Evolutionary conservation across 2,329 filamentous ascomycete species (phyloP).

Genomic region (Stylonectria norvegica): DNA sequence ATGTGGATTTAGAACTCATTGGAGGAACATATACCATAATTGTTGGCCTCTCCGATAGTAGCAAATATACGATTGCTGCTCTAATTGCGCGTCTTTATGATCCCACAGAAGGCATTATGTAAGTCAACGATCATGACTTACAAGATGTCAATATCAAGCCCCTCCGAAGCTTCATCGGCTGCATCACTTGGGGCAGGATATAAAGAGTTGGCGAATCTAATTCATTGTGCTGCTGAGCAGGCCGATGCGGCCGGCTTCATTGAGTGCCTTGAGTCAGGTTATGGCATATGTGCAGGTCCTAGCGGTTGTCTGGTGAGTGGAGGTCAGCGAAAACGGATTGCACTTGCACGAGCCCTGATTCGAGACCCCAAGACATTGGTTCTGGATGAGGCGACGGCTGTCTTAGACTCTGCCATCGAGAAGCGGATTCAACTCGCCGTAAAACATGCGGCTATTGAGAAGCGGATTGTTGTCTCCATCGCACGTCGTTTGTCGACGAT

Average conservation of each 20-base stretch:
- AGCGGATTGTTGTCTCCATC: slow-evolving; percentile 63
- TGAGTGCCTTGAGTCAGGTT: slow-evolving; percentile 49
- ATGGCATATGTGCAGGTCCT: slow-evolving; percentile 50
- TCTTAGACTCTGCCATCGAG: slow-evolving; percentile 58
- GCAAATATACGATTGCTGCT: slow-evolving; percentile 54
- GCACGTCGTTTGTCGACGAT: slow-evolving; percentile 61
- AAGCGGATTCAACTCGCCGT: slow-evolving; percentile 49
- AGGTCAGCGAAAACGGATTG: slow-evolving; percentile 58
- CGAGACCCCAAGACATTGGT: slow-evolving; percentile 55
- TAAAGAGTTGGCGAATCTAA: slow-evolving; percentile 50
- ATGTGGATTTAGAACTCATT: slow-evolving; percentile 44
- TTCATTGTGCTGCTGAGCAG: slow-evolving; percentile 50
- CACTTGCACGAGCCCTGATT: slow-evolving; percentile 55
- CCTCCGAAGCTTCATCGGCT: slow-evolving; percentile 39
- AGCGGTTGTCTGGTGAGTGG: slow-evolving; percentile 55
- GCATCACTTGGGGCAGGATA: no score
- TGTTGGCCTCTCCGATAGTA: slow-evolving; percentile 55
- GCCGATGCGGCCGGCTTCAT: slow-evolving; percentile 60
- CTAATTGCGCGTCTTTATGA: slow-evolving; percentile 57
- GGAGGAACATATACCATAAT: slow-evolving; percentile 50
- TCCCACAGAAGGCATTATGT: slow-evolving; percentile 44
- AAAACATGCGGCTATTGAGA: slow-evolving; percentile 39
- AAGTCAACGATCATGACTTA: slow-evolving; percentile 45
- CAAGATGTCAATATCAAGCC: slow-evolving; percentile 44
- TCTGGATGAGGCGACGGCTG: slow-evolving; percentile 59